Conservation (phyloP, 306 rosid species). For the Prunus mongolica region DNA sequence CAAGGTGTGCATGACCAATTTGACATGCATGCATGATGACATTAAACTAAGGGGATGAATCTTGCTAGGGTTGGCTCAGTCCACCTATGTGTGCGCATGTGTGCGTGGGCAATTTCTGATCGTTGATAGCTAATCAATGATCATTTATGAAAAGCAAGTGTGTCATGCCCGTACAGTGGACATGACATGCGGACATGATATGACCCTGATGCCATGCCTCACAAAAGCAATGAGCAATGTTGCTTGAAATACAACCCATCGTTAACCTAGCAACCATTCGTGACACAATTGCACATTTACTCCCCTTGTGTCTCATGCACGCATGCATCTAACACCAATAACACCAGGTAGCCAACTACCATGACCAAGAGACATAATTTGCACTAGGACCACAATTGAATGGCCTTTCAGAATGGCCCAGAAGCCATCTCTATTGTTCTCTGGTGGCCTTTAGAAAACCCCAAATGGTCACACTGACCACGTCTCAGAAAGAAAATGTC, state of each 20-base stretch:
- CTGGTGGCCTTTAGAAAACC: background rate
- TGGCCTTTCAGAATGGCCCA: background rate
- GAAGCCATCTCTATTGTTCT: background rate
- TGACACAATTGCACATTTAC: too few species aligned
- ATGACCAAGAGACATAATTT: background rate
- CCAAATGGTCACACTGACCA: background rate
- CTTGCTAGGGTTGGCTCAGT: too few species aligned
- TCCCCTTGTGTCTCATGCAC: background rate
- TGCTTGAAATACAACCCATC: too few species aligned
- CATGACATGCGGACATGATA: too few species aligned
- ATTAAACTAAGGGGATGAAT: background rate
- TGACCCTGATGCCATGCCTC: too few species aligned
- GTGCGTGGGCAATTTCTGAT: too few species aligned
- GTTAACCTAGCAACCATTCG: too few species aligned
- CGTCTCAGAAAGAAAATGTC: background rate
- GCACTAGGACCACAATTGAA: background rate
- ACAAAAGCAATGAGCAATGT: too few species aligned
- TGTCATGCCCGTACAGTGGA: too few species aligned
- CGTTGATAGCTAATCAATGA: too few species aligned
- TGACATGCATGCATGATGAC: background rate
- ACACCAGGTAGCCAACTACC: background rate
- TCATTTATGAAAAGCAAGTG: too few species aligned
- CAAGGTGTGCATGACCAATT: background rate
- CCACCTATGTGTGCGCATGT: too few species aligned
- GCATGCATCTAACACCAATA: background rate